phyloP scores from a whole-genome alignment of 192 early-diverging fungal genomes.

The Backusella psychrophila region DNA sequence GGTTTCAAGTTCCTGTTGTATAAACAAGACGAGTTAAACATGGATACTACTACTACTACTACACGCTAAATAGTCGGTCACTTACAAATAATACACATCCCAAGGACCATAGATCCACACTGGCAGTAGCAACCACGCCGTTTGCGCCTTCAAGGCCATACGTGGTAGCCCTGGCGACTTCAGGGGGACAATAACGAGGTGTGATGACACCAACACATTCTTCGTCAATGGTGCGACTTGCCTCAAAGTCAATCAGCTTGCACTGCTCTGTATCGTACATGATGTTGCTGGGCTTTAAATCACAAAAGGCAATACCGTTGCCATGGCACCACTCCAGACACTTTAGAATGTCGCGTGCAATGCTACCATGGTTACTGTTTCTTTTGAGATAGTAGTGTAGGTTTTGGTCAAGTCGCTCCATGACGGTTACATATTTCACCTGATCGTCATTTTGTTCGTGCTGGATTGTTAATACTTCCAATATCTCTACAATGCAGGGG shows the following conservation, averaged over 20 bases:
- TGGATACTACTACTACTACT: neutral
- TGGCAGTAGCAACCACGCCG: constrained; percentile 46
- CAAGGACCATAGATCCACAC: constrained; percentile 50
- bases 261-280: constrained; percentile 44
- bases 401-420: constrained; percentile 51
- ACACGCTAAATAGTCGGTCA: neutral
- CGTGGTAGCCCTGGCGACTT: constrained; percentile 45
- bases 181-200: constrained; percentile 50
- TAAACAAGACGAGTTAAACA: neutral
- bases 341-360: constrained; percentile 39
- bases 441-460: constrained; percentile 28
- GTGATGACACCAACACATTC: constrained; percentile 50
- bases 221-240: constrained; percentile 41
- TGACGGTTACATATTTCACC: constrained; percentile 37
- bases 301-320: constrained; percentile 47
- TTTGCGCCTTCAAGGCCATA: constrained; percentile 42
- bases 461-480: constrained; percentile 50
- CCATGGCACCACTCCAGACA: constrained; percentile 48
- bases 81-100: constrained; percentile 51
- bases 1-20: constrained; percentile 42
- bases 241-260: constrained; percentile 53
- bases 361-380: neutral
- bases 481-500: constrained; percentile 41
- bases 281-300: constrained; percentile 53
- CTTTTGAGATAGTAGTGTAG: constrained; percentile 32